Percentiles rank a stretch among this genome's conserved stretches.
phyloP scores from a whole-genome alignment of 495 filamentous ascomycete genomes.

The Thermothielavioides terrestris region DNA sequence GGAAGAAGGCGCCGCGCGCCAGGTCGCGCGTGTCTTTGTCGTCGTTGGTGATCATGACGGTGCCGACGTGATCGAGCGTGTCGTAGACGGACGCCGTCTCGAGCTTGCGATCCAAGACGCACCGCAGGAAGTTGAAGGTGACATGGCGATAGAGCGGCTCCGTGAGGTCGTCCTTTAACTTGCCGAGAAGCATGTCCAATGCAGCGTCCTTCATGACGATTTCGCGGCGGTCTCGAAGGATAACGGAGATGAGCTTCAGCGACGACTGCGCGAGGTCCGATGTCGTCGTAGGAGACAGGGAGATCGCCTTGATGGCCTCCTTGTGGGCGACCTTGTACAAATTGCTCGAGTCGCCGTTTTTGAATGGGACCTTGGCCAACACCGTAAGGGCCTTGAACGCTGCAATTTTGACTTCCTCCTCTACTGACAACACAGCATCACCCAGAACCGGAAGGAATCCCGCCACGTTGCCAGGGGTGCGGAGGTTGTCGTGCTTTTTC shows the following conservation, averaged over 20 bases:
- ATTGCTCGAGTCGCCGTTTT: conserved; percentile 57
- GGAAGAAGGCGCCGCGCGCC: conserved; percentile 81
- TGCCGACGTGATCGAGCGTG: conserved; percentile 73
- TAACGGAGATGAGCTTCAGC: conserved; percentile 74
- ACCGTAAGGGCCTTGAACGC: conserved; percentile 74
- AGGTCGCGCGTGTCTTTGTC: conserved; percentile 76
- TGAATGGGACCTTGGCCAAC: conserved; percentile 74
- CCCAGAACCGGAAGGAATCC: conserved; percentile 85
- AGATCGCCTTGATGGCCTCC: conserved; percentile 62
- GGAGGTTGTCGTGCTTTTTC: conserved; percentile 69
- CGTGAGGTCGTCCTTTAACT: conserved; percentile 80
- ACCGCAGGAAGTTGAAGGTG: conserved; percentile 86
- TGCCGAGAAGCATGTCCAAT: conserved; percentile 73
- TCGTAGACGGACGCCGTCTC: conserved; percentile 86
- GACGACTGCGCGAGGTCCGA: conserved; percentile 76
- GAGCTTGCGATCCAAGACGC: conserved; percentile 74
- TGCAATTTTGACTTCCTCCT: conserved; percentile 85
- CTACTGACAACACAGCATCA: conserved; percentile 67
- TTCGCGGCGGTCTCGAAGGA: conserved; percentile 71
- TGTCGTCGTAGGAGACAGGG: conserved; percentile 58
- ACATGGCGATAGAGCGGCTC: conserved; percentile 85
- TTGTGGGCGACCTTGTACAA: conserved; percentile 79
- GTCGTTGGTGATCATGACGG: conserved; percentile 95
- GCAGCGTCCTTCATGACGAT: conserved; percentile 70
- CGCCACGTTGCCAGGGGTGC: conserved; percentile 65